Base-by-base conservation (phyloP, 1,139 yeast species). In the Zygoascus sp. region DNA sequence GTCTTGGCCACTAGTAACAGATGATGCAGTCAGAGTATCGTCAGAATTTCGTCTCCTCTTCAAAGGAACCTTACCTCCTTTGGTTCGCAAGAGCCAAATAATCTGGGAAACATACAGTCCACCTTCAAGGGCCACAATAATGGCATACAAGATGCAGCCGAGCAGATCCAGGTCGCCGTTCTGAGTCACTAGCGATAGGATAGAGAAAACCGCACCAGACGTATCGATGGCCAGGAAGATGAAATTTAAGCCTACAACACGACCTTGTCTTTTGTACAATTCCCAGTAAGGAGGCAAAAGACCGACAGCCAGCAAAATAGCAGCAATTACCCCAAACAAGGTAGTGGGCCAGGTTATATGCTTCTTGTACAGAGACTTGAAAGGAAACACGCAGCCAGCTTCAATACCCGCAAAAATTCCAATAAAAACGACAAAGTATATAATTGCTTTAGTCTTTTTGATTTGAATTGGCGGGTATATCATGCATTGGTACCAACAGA, bases 251-350 rank as follows among this genome's bases (percentile, higher is more conserved):
- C 97, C 97, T 3, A 88, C 79, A 4, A 90, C 97, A 42, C 87
- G 70, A 2, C 97, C 97, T 42, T 76, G 66, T 52, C 96, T 75
- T 61, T 86, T 86, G 32, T 79, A 78, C 32, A 90, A 69, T 62
- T 90, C 97, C 58, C 81, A 81, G 64, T 89, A 90, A 4, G 97
- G 97, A 0, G 97, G 97, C 2, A 90, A 59, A 40, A 90, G 71
- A 0, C 97, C 97, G 2, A 77, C 58, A 0, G 87, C 95, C 22
- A 90, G 69, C 21, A 86, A 63, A 0, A 89, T 72, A 0, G 95
- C 79, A 0, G 97, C 96, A 35, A 86, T 54, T 13, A 86, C 75
- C 15, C 97, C 97, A 51, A 87, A 75, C 39, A 89, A 73, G 32
- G 87, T 64, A 59, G 81, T 75, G 6, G 97, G 96, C 94, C 96